Base-by-base conservation (phyloP, 2,329 filamentous ascomycete genomes). In the Pseudopyricularia cyperi region DNA sequence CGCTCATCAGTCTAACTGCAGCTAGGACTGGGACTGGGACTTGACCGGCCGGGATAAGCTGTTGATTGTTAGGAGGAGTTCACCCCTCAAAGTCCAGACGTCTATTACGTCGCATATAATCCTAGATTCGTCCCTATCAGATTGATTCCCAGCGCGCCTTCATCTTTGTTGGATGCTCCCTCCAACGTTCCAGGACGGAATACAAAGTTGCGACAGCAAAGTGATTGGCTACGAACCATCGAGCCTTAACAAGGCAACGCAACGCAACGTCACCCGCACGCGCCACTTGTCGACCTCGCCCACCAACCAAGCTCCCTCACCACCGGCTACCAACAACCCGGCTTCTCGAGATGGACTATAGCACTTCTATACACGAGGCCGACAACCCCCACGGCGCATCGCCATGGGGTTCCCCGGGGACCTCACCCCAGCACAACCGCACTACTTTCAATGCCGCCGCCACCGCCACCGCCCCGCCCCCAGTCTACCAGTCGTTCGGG, bases 351-450 rank as follows among this genome's bases (percentile, higher is more conserved):
- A 81, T 81, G 77, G 77, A 81, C 66, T 81, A 80, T 64, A 75
- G 72, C 63, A 65, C 75, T 56, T 72, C 76, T 14, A 75, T 79
- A 58, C 61, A 72, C 61, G 77, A 80, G 58, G 66, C 68, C 50
- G 77, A 80, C 46, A 71, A 79, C 57, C 69, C 73, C 17, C 68
- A 66, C 46, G 75, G 70, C 53, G 70, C 68, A 55, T 79, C 76
- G 32, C 77, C 77, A 2, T 80, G 77, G 77, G 76, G 74, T 14
- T 76, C 75, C 32, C 77, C 77, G 5, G 66, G 67, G 24, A 67
- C 71, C 15, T 76, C 76, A 19, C 75, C 77, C 30, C 67, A 68
- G 53, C 70, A 69, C 57, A 69, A 70, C 56, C 67, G 69, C 44
- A 63, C 69, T 24, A 64, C 61, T 55, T 77, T 77, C 58, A 65